Evolutionary conservation across 306 rosid genomes (phyloP), one percentile per base, ranked within the genome.

Genomic region (Arachis stenosperma): DNA sequence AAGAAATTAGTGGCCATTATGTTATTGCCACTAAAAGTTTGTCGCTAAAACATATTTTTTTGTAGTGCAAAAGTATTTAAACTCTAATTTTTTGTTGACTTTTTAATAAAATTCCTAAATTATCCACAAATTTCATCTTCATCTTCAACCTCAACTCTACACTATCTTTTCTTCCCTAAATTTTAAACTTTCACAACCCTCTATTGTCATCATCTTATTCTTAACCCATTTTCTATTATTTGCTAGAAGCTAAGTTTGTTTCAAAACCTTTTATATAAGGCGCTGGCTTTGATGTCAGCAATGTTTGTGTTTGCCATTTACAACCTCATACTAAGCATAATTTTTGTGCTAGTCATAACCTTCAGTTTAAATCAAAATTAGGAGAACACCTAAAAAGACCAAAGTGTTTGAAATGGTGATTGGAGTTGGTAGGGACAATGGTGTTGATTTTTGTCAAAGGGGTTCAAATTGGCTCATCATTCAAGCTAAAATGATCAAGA

Each of bases 371-470:
- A 53, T 12, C 84, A 61, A 81, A 86, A 14, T 48, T 82, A 13
- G 68, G 79, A 50, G 81, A 54, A 53, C 63, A 36, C 48, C 76
- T 4, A 96, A 96, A 61, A 82, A 77, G 77, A 88, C 90, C 0
- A 92, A 88, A 65, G 76, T 86, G 70, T 5, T 77, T 17, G 97
- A 93, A 67, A 72, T 96, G 3, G 5, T 86, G 27, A 14, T 76
- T 15, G 93, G 97, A 65, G 81, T 92, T 33, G 89, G 90, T 55
- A 96, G 96, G 70, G 93, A 22, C 97, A 48, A 86, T 88, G 91
- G 2, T 89, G 27, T 64, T 92, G 43, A 88, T 88, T 0, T 80
- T 89, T 64, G 57, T 84, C 75, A 86, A 76, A 77, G 97, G 96
- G 2, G 29, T 53, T 12, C 79, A 86, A 44, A 68, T 89, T 41